A percentile compares a stretch with the other conserved stretches of the same genome.
phyloP scores from a whole-genome alignment of 2,329 filamentous ascomycete genomes.

The Proliferodiscus dingleyae region DNA sequence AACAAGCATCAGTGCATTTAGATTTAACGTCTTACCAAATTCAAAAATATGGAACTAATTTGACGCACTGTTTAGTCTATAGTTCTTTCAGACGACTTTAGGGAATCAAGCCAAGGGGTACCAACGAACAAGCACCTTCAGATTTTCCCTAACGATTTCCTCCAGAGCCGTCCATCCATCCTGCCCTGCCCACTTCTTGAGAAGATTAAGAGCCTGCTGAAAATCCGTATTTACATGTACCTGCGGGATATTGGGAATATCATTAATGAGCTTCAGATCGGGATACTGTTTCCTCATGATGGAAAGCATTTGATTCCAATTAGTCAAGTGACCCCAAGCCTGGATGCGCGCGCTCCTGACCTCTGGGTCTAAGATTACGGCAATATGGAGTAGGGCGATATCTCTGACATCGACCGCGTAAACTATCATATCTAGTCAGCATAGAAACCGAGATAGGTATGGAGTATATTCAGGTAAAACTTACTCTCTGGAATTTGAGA shows the following conservation, averaged over 20 bases:
- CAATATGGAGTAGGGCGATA: conserved; percentile 27
- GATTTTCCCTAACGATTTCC: conserved; percentile 3
- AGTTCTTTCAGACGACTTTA: too few species aligned
- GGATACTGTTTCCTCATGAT: conserved; percentile 23
- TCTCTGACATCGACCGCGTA: conserved; percentile 23
- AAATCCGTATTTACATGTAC: conserved; percentile 12
- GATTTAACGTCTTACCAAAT: too few species aligned
- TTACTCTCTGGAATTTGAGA: background rate
- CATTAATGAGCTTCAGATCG: conserved; percentile 17
- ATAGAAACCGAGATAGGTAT: background rate
- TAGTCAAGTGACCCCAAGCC: conserved; percentile 17
- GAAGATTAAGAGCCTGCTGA: conserved; percentile 6
- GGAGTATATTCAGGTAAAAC: background rate
- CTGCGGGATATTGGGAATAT: conserved; percentile 10
- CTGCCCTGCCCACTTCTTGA: conserved; percentile 18
- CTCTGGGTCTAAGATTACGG: conserved; percentile 25
- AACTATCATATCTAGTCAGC: background rate
- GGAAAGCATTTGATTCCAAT: conserved; percentile 25
- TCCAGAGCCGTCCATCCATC: conserved; percentile 17
- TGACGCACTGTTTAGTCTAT: too few species aligned
- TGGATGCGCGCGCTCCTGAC: conserved; percentile 21
- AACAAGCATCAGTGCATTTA: too few species aligned
- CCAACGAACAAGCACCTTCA: too few species aligned
- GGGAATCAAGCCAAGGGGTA: too few species aligned
- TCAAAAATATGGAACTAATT: too few species aligned